Conservation (phyloP, 495 filamentous ascomycete genomes). For the Copromyces sp. region DNA sequence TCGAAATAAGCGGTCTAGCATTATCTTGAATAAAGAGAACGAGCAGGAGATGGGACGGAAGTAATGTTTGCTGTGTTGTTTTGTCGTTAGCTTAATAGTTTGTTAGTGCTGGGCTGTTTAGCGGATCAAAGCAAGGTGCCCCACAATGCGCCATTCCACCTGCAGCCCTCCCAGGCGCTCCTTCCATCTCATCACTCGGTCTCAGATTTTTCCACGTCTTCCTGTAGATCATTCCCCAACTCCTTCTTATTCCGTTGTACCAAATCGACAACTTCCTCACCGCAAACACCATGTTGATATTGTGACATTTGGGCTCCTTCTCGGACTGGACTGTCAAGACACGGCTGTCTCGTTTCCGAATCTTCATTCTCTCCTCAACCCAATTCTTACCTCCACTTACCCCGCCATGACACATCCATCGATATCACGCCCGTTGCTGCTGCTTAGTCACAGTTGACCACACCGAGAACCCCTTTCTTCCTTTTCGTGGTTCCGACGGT, state of each 20-base stretch:
- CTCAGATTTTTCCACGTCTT: background rate
- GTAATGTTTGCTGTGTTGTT: background rate
- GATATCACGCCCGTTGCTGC: too few species aligned
- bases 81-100: background rate
- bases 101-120: background rate
- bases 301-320: background rate
- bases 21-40: background rate
- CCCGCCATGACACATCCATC: too few species aligned
- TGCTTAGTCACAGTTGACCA: background rate
- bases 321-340: background rate
- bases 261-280: background rate
- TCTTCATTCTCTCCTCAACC: background rate
- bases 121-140: background rate
- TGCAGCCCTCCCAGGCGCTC: background rate
- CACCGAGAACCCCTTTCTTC: background rate
- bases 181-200: background rate
- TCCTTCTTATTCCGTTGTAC: background rate
- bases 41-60: too few species aligned
- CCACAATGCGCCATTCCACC: background rate
- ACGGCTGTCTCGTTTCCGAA: background rate
- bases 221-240: background rate
- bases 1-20: background rate
- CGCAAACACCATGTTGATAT: background rate
- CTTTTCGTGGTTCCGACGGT: background rate
- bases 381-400: background rate